Percentiles rank a stretch among this genome's conserved stretches.
phyloP scores from a whole-genome alignment of 768 basidiomycete species.

The Boletellus emodensis region DNA sequence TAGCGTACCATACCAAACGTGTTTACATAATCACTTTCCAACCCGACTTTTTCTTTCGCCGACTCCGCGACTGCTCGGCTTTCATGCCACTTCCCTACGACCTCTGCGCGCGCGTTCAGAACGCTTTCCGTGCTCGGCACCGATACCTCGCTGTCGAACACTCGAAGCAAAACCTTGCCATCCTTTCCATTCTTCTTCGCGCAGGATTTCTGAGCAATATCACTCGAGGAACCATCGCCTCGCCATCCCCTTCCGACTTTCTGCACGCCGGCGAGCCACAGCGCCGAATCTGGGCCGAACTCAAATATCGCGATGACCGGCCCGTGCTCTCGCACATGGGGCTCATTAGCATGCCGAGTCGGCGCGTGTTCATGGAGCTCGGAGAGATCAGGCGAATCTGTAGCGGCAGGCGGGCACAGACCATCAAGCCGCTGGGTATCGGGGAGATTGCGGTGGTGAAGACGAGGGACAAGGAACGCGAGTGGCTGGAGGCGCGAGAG shows the following conservation, averaged over 20 bases:
- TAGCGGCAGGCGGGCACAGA: constrained; percentile 76
- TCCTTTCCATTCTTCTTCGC: constrained; percentile 88
- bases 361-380: constrained; percentile 69
- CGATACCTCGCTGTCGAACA: constrained; percentile 73
- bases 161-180: constrained; percentile 85
- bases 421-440: constrained; percentile 79
- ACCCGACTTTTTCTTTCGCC: not conserved
- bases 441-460: constrained; percentile 89
- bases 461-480: constrained; percentile 65
- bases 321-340: constrained; percentile 79
- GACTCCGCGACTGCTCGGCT: too few species aligned
- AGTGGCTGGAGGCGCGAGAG: constrained; percentile 92
- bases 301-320: constrained; percentile 90
- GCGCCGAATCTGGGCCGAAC: constrained; percentile 85
- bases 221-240: constrained; percentile 69
- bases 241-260: constrained; percentile 66
- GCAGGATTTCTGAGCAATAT: constrained; percentile 83
- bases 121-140: constrained; percentile 88
- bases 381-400: constrained; percentile 75
- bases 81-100: constrained; percentile 63
- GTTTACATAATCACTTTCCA: constrained; percentile 14
- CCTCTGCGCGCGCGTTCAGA: constrained; percentile 87
- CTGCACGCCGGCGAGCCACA: constrained; percentile 54
- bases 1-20: not conserved
- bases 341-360: constrained; percentile 81